Evolutionary conservation across 768 basidiomycete species (phyloP).

Genomic region (Melanogaster broomeanus): DNA sequence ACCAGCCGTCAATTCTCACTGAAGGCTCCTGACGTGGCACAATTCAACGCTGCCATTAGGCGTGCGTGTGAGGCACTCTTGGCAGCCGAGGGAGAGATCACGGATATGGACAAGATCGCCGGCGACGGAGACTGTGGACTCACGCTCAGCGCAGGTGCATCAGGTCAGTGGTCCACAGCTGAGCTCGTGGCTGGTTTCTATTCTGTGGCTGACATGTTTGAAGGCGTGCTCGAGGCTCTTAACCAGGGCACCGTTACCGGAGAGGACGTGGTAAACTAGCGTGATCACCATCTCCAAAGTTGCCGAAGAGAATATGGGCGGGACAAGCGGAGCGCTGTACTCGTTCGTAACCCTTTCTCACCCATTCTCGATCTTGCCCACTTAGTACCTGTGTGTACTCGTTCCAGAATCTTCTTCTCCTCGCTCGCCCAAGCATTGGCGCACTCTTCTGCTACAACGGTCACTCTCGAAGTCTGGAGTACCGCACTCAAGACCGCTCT

Average conservation of each 20-base stretch:
- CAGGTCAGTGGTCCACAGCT: constrained; percentile 43
- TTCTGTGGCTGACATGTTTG: neutral
- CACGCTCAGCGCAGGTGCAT: constrained; percentile 73
- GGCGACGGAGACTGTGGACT: constrained; percentile 86
- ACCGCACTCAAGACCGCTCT: constrained; percentile 59
- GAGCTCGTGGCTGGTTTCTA: neutral
- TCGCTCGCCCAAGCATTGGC: constrained; percentile 76
- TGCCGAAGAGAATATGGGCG: constrained; percentile 86
- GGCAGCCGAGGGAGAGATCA: constrained; percentile 85
- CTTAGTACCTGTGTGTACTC: neutral
- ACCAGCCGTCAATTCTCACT: constrained; percentile 19
- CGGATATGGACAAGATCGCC: constrained; percentile 85
- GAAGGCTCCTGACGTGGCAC: constrained; percentile 43
- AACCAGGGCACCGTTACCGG: constrained; percentile 58
- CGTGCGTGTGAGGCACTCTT: constrained; percentile 68
- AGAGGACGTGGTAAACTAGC: constrained; percentile 60
- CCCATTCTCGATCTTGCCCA: neutral
- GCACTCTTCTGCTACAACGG: constrained; percentile 26
- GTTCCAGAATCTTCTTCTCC: constrained; percentile 85
- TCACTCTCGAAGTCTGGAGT: constrained; percentile 58
- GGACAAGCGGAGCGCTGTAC: constrained; percentile 88
- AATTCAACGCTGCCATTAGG: constrained; percentile 56
- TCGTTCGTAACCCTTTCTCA: constrained; percentile 55
- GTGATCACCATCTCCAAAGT: constrained; percentile 70
- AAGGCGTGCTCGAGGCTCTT: constrained; percentile 65